Evolutionary conservation across 345 rosid genomes (phyloP).

Genomic region (Aethionema arabicum): DNA sequence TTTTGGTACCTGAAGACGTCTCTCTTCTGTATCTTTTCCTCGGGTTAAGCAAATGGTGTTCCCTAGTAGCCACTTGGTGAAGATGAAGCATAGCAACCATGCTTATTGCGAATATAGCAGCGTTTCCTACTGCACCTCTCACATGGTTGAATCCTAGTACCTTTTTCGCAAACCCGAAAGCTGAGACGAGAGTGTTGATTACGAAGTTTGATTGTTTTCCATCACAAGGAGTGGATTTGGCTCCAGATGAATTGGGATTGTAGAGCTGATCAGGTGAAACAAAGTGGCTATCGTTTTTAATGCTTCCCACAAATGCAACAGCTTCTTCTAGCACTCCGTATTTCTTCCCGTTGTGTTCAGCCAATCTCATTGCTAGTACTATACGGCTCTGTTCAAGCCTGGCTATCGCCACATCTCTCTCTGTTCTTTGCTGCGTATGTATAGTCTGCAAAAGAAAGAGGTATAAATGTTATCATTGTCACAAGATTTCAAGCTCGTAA

Average conservation of each 20-base stretch:
- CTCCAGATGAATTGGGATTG: constrained; percentile 39
- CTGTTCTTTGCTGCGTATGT: constrained; percentile 80
- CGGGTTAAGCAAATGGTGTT: constrained; percentile 33
- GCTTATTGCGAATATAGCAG: constrained; percentile 73
- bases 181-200: constrained; percentile 49
- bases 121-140: constrained; percentile 73
- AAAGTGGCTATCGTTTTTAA: constrained; percentile 45
- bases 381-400: constrained; percentile 87
- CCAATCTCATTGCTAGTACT: constrained; percentile 79
- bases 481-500: background rate
- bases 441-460: constrained; percentile 52
- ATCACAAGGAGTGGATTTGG: constrained; percentile 32
- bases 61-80: constrained; percentile 51
- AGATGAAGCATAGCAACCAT: constrained; percentile 76
- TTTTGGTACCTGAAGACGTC: constrained; percentile 39
- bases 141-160: constrained; percentile 55
- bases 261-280: constrained; percentile 63
- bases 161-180: constrained; percentile 58
- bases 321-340: constrained; percentile 90
- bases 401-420: constrained; percentile 86
- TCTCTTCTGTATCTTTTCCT: constrained; percentile 42
- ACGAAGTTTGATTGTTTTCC: constrained; percentile 41
- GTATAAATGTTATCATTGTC: background rate
- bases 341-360: constrained; percentile 81
- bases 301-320: constrained; percentile 75